These are phyloP conservation scores for Drechslera avenae DNA, from an alignment of 2,329 filamentous ascomycete species.

Conservation along the genomic window DNA sequence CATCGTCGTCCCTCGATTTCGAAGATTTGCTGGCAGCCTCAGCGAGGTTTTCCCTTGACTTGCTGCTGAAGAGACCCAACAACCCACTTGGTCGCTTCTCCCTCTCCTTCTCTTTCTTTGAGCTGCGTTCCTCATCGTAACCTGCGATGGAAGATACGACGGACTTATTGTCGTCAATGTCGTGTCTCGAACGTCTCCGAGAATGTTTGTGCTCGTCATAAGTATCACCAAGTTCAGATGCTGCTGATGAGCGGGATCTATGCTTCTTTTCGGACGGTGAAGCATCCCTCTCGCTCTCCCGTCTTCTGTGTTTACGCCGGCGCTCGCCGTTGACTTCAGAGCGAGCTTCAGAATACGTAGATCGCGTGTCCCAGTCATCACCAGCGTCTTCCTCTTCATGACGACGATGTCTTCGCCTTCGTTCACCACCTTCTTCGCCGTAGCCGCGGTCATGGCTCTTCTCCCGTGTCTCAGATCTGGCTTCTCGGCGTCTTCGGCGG, in stretches of 20 bases:
- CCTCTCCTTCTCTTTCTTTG: slow-evolving; percentile 46
- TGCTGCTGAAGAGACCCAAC: slow-evolving; percentile 55
- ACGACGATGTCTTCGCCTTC: slow-evolving; percentile 43
- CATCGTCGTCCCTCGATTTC: slow-evolving; percentile 44
- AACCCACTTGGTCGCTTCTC: slow-evolving; percentile 54
- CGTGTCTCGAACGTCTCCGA: slow-evolving; percentile 50
- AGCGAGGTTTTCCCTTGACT: slow-evolving; percentile 48
- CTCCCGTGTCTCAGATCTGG: slow-evolving; percentile 30
- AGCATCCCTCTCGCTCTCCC: slow-evolving; percentile 40
- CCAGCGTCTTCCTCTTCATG: slow-evolving; percentile 41
- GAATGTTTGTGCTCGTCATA: slow-evolving; percentile 49
- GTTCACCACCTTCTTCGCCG: slow-evolving; percentile 36
- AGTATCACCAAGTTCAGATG: slow-evolving; percentile 49
- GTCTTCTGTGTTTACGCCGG: slow-evolving; percentile 41
- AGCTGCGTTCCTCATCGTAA: slow-evolving; percentile 47
- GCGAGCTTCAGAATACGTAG: slow-evolving; percentile 45
- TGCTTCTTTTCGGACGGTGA: slow-evolving; percentile 32
- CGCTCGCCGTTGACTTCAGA: slow-evolving; percentile 45
- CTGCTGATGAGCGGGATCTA: slow-evolving; percentile 40
- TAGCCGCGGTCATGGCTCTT: slow-evolving; percentile 47
- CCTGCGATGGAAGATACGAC: slow-evolving; percentile 49
- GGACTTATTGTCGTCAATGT: slow-evolving; percentile 52
- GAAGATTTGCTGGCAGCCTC: slow-evolving; percentile 43
- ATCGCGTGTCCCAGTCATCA: slow-evolving; percentile 50
- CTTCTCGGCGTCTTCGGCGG: slow-evolving; percentile 30